Percentiles rank a stretch among this genome's conserved stretches.
phyloP scores from a whole-genome alignment of 257 asterid genomes.

The Catharanthus roseus region DNA sequence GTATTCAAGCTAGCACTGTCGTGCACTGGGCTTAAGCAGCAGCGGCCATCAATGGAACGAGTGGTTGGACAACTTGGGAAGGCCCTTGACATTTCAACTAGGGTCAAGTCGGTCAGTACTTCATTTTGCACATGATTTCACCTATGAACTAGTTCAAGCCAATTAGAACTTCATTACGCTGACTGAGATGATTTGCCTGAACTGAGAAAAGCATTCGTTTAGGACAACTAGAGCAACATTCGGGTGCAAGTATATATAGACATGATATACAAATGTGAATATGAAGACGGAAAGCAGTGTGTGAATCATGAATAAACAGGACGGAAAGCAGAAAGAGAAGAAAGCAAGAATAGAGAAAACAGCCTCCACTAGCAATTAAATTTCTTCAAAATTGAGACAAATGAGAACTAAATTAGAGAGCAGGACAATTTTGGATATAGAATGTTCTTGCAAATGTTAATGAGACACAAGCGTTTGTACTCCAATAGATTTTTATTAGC shows the following conservation, averaged over 20 bases:
- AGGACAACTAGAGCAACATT: neutral
- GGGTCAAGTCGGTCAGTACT: slow-evolving; percentile 22
- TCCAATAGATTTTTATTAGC: neutral
- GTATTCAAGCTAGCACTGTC: slow-evolving; percentile 46
- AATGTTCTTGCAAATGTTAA: neutral
- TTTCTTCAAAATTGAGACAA: neutral
- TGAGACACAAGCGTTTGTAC: neutral
- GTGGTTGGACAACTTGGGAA: slow-evolving; percentile 46
- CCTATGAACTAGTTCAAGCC: slow-evolving; percentile 20
- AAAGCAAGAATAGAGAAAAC: neutral
- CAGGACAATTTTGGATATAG: neutral
- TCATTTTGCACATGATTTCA: neutral
- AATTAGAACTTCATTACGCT: neutral
- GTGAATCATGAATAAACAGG: neutral
- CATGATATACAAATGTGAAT: neutral
- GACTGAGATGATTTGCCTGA: neutral
- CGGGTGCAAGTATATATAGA: neutral
- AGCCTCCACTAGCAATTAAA: neutral
- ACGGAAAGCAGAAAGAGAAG: neutral
- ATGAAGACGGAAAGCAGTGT: neutral
- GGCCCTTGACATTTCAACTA: slow-evolving; percentile 43
- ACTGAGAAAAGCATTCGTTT: neutral
- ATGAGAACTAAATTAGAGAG: neutral
- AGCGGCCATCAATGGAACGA: slow-evolving; percentile 60
- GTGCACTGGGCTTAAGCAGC: slow-evolving; percentile 62